phyloP scores from a whole-genome alignment of 768 basidiomycete genomes.

The Suillus lakei region DNA sequence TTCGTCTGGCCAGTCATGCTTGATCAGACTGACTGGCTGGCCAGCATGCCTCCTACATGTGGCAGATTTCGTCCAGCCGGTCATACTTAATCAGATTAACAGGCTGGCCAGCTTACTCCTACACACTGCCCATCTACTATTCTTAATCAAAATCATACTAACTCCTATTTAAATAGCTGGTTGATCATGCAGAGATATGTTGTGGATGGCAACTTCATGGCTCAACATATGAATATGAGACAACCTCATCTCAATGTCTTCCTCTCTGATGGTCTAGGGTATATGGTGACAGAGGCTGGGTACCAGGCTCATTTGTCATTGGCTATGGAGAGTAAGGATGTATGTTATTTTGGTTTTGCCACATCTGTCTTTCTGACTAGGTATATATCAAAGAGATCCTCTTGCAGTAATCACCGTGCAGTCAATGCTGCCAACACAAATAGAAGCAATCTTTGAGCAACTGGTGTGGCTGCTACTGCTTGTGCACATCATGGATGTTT shows the following conservation, averaged over 20 bases:
- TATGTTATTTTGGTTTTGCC: constrained; percentile 1
- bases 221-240: constrained; percentile 24
- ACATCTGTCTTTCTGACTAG: no score
- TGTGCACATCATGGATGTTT: constrained; percentile 38
- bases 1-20: no score
- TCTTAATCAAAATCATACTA: no score
- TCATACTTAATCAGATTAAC: no score
- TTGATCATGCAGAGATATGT: constrained; percentile 3
- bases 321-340: constrained; percentile 11
- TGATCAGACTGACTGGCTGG: no score
- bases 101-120: no score
- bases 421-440: constrained; percentile 19
- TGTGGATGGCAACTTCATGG: constrained; percentile 18
- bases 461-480: constrained; percentile 32
- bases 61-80: no score
- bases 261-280: constrained; percentile 31
- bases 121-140: no score
- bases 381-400: constrained; percentile 10
- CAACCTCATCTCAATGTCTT: constrained; percentile 27
- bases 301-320: constrained; percentile 28
- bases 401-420: constrained; percentile 21
- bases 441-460: constrained; percentile 23
- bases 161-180: no score
- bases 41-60: no score
- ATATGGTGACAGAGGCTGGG: constrained; percentile 23